Evolutionary conservation across 2,329 filamentous ascomycete species (phyloP), one percentile per base, ranked within the genome.

Genomic region (Microsporum canis): DNA sequence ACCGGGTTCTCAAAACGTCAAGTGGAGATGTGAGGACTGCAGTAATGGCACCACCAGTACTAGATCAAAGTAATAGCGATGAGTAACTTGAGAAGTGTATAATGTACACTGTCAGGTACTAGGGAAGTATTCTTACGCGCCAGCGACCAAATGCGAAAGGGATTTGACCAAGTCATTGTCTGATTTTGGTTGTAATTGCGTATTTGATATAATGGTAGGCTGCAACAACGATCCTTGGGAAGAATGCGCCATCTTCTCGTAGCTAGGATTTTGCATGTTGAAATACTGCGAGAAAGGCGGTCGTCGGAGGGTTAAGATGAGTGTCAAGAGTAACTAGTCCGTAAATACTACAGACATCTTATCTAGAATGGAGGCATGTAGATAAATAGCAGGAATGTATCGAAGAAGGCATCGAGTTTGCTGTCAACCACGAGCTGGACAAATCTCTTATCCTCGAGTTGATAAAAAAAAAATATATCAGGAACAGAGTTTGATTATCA

Each of bases 21-120:
- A 96, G 87, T 17, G 91, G 91, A 7, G 89, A 91, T 1, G 91
- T 96, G 17, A 96, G 76, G n/a, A 88, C 86, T 23, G 92, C 89
- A 10, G 92, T 87, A 27, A 89, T 91, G 86, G 96, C 95, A 66
- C 91, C 91, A 67, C 91, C 91, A 33, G 57, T 27, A 41, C 57
- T 59, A 36, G 12, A 55, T 36, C 5, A 6, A 59, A 45, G 41
- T 14, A 27, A n/a, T 31, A 49, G 14, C 7, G 23, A 41, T 59
- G 17, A 59, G 39, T 49, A 27, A 55, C 17, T 5, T 2, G 14
- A 51, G 27, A 2, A 33, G 29, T 10, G 29, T 4, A 29, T 33
- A 31, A 45, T 23, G 5, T n/a, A n/a, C 17, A 45, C 6, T 29
- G 17, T 10, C 17, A 57, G 14, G 33, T 3, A 49, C 10, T 39